Percentiles rank a stretch among this genome's conserved stretches.
Conservation (phyloP, 306 rosid species). For the Arachis hypogaea region DNA sequence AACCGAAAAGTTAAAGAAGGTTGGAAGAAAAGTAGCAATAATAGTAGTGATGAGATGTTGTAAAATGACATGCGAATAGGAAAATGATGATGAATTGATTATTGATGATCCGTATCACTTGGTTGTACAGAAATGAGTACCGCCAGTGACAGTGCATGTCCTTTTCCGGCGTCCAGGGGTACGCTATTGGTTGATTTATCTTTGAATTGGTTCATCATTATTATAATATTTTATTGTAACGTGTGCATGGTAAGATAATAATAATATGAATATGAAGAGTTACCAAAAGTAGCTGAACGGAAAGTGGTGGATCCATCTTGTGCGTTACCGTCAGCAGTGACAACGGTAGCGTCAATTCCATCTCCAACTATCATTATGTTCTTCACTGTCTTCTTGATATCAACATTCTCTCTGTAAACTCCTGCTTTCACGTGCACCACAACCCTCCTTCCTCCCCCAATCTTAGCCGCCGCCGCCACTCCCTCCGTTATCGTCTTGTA, state of each 20-base stretch:
- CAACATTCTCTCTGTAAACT: slow-evolving; percentile 63
- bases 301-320: slow-evolving; percentile 63
- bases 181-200: too few species aligned
- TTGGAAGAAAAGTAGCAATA: too few species aligned
- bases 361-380: slow-evolving; percentile 78
- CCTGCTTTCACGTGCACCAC: slow-evolving; percentile 75
- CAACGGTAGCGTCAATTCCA: slow-evolving; percentile 69
- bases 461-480: slow-evolving; percentile 49
- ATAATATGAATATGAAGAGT: neutral
- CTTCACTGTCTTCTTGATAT: slow-evolving; percentile 48
- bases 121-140: slow-evolving; percentile 36
- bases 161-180: neutral
- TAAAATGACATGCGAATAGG: neutral
- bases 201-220: too few species aligned
- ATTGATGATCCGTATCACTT: slow-evolving; percentile 16
- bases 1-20: too few species aligned
- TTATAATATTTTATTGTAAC: too few species aligned
- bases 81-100: too few species aligned
- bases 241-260: too few species aligned
- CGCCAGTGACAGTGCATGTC: neutral
- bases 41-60: too few species aligned
- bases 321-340: slow-evolving; percentile 45
- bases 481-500: slow-evolving; percentile 63
- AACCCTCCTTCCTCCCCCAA: slow-evolving; percentile 47
- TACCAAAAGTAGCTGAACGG: slow-evolving; percentile 84